phyloP scores from a whole-genome alignment of 2,329 filamentous ascomycete species.

The Colletotrichum sansevieriae region DNA sequence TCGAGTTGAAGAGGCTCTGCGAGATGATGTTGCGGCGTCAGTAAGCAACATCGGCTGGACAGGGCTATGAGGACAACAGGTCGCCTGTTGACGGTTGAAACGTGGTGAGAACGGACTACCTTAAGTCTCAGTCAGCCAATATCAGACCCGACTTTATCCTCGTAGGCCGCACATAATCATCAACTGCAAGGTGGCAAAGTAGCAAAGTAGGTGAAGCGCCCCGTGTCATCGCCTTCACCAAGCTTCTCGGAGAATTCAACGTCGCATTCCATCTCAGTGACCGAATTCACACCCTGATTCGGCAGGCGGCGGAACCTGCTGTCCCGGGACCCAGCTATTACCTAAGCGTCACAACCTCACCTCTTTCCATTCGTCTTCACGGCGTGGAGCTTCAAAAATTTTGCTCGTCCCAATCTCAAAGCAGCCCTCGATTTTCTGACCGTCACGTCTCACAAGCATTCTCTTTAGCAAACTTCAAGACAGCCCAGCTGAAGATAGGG shows the following conservation, averaged over 20 bases:
- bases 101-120: neutral
- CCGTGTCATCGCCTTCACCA: neutral
- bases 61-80: neutral
- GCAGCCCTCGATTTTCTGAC: neutral
- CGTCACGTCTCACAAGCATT: slow-evolving; percentile 5
- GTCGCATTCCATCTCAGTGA: neutral
- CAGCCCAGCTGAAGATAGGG: no score
- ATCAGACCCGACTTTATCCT: neutral
- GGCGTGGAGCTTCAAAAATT: slow-evolving; percentile 2
- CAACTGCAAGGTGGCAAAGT: neutral
- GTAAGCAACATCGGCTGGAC: slow-evolving; percentile 10
- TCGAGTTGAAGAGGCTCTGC: neutral
- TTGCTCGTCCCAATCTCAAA: neutral
- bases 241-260: slow-evolving; percentile 19
- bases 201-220: neutral
- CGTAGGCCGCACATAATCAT: neutral
- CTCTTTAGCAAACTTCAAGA: neutral
- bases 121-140: slow-evolving; percentile 3
- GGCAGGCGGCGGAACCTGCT: slow-evolving; percentile 35
- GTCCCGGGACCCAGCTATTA: slow-evolving; percentile 24
- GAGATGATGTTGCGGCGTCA: neutral
- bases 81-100: neutral
- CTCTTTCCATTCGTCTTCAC: slow-evolving; percentile 7
- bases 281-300: neutral
- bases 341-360: slow-evolving; percentile 38